Base-by-base conservation (phyloP, 805 yeast species). In the Ogataea siamensis region DNA sequence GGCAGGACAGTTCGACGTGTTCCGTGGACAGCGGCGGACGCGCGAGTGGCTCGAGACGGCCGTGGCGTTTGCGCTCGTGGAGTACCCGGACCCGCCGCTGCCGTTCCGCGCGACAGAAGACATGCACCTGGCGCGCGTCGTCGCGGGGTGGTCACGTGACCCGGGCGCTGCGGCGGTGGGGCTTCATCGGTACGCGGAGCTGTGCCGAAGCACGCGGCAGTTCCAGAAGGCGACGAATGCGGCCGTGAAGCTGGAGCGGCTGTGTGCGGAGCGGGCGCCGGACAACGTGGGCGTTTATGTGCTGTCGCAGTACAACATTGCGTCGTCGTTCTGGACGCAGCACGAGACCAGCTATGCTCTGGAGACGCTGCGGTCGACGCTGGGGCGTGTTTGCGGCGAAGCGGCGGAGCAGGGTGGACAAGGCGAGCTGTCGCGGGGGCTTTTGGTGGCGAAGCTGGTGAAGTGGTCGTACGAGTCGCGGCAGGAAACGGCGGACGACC, bases 401-500 rank as follows among this genome's bases (percentile, higher is more conserved):
- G n/a, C n/a, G n/a, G n/a, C n/a, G n/a, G 29, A 16, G 21, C 14
- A 27, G 18, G n/a, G n/a, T n/a, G n/a, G n/a, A n/a, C 8, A 29
- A 7, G 13, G 19, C 23, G 32, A 14, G 18, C 19, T 26, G 15
- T 21, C 18, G 12, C 20, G 13, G 11, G 53, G 49, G 5, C 46
- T 48, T 12, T 14, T 57, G 23, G 47, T 49, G 47, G 69, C 70
- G 9, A 49, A 57, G 5, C 49, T 83, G 26, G 80, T 80, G 0
- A 69, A 74, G 32, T 88, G 96, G 96, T 62, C 78, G 23, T 71
- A 86, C 0, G 74, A 71, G 32, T 83, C 94, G 0, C 71, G 83
- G 24, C 81, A 80, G 43, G 94, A 82, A 41, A 67, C 80, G 8
- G 75, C 87, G 0, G 66, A 73, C 1, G 63, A 62, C 3, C 77